Conservation (phyloP, 176 grass and related monocot species). For the Echinochloa phyllopogon region DNA sequence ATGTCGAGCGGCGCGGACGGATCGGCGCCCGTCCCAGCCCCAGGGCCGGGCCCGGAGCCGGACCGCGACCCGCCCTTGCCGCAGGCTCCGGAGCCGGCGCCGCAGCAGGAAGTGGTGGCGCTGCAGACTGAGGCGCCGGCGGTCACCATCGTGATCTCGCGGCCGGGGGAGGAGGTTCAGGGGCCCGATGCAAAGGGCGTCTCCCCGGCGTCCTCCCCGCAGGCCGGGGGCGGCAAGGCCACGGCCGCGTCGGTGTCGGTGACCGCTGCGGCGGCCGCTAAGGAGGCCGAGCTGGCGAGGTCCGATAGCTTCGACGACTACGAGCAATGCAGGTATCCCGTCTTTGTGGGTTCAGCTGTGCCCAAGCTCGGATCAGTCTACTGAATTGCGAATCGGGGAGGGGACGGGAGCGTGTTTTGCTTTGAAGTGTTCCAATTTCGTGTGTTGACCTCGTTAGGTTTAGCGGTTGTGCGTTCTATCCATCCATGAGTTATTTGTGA, state of each 20-base stretch:
- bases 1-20: conserved; percentile 49
- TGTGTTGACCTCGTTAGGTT: conserved; percentile 3
- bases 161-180: conserved; percentile 55
- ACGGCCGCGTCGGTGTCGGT: conserved; percentile 19
- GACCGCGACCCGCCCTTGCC: not conserved
- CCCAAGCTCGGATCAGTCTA: not conserved
- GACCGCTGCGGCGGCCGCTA: conserved; percentile 32
- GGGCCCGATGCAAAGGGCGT: conserved; percentile 41
- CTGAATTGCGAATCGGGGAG: not conserved
- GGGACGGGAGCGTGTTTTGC: not conserved
- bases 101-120: conserved; percentile 39
- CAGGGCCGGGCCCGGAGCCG: not conserved
- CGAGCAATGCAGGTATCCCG: conserved; percentile 87
- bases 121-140: conserved; percentile 22
- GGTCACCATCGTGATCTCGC: conserved; percentile 77
- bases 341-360: not conserved
- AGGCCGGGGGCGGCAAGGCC: conserved; percentile 13
- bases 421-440: not conserved
- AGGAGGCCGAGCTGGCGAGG: conserved; percentile 55
- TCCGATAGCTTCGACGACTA: conserved; percentile 74
- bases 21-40: conserved; percentile 19
- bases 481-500: not conserved
- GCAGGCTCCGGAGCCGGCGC: not conserved
- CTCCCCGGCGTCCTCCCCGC: conserved; percentile 1
- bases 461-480: not conserved